Evolutionary conservation across 2,329 filamentous ascomycete genomes (phyloP).

Genomic region (Aspergillus tamarii): DNA sequence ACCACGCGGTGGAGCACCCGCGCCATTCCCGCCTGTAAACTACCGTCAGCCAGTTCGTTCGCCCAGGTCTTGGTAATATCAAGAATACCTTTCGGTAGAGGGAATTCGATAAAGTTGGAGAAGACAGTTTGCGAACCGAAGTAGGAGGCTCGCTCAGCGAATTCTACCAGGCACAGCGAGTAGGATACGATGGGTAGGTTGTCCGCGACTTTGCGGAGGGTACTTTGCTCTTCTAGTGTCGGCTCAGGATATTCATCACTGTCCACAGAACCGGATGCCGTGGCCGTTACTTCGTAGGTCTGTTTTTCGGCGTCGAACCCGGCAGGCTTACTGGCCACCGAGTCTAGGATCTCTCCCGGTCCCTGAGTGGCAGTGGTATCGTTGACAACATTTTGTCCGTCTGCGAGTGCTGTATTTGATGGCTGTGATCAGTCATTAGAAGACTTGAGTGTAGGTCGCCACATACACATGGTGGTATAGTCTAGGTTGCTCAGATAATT

Average conservation of each 20-base stretch:
- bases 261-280: not conserved
- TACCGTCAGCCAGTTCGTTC: not conserved
- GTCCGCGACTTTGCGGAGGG: slow-evolving; percentile 55
- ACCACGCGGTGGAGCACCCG: slow-evolving; percentile 38
- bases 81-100: slow-evolving; percentile 54
- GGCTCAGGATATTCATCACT: slow-evolving; percentile 29
- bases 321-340: not conserved
- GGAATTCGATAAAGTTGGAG: slow-evolving; percentile 65
- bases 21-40: slow-evolving; percentile 41
- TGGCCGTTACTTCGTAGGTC: not conserved
- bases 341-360: not conserved
- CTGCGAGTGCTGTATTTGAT: not conserved
- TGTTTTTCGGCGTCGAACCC: not conserved
- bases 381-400: not conserved
- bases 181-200: slow-evolving; percentile 58
- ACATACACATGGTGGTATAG: not conserved
- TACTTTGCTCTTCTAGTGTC: slow-evolving; percentile 51
- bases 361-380: not conserved
- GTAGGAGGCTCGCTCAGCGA: slow-evolving; percentile 64
- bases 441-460: not conserved
- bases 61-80: not conserved
- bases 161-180: slow-evolving; percentile 61
- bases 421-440: not conserved
- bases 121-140: slow-evolving; percentile 61
- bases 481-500: not conserved